Conservation (phyloP, 176 grass and related monocot species). For the Phragmites australis region DNA sequence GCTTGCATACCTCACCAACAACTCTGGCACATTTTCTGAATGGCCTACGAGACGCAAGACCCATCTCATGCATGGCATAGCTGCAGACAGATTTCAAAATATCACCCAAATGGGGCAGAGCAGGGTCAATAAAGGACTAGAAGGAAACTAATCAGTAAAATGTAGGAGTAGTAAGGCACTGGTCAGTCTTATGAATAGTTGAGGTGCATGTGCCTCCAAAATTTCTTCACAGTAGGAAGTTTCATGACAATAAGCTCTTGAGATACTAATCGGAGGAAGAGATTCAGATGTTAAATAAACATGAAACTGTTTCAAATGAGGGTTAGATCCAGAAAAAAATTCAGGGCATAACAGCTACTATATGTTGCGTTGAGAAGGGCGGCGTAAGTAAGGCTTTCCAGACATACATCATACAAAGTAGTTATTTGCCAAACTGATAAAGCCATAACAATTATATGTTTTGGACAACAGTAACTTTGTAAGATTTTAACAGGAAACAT, state of each 20-base stretch:
- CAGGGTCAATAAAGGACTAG: conserved; percentile 20
- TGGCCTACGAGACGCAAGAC: conserved; percentile 88
- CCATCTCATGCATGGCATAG: conserved; percentile 96
- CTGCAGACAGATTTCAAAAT: conserved; percentile 44
- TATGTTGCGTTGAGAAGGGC: not conserved
- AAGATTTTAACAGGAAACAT: not conserved
- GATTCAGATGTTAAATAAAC: not conserved
- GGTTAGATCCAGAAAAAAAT: conserved; percentile 27
- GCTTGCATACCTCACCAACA: conserved; percentile 84
- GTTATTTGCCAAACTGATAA: conserved; percentile 17
- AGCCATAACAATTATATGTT: not conserved
- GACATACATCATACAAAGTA: not conserved
- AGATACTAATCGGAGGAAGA: not conserved
- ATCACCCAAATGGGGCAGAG: conserved; percentile 23
- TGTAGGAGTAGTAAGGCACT: not conserved
- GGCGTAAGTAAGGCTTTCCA: not conserved
- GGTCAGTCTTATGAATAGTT: conserved; percentile 3
- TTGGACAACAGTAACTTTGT: not conserved
- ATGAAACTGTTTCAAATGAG: not conserved
- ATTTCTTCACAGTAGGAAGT: not conserved
- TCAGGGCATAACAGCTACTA: not conserved
- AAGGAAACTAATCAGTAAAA: conserved; percentile 1
- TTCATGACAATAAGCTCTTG: not conserved
- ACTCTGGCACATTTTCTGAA: conserved; percentile 95
- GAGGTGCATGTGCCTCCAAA: conserved; percentile 12